phyloP scores from a whole-genome alignment of 306 rosid species.

The Dryas alaskensis region DNA sequence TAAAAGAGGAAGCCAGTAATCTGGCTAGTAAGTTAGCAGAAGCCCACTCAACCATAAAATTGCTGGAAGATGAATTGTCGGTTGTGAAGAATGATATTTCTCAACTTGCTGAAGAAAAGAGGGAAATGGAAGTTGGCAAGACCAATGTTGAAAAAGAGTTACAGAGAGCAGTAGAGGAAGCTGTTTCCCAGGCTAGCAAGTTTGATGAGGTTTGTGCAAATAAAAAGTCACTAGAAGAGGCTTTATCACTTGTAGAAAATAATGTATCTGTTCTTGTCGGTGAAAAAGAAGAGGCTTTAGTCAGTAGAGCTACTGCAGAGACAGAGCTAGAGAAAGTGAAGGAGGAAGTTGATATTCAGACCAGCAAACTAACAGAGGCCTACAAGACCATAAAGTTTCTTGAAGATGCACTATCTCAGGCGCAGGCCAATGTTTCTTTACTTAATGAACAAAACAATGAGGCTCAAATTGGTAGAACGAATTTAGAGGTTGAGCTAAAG shows the following conservation, averaged over 20 bases:
- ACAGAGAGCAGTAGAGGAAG: slow-evolving; percentile 53
- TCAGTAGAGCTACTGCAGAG: slow-evolving; percentile 53
- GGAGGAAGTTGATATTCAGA: slow-evolving; percentile 56
- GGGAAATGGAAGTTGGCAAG: slow-evolving; percentile 55
- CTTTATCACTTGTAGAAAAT: slow-evolving; percentile 64
- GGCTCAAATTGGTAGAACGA: slow-evolving; percentile 47
- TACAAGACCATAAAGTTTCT: slow-evolving; percentile 54
- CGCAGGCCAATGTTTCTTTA: slow-evolving; percentile 41
- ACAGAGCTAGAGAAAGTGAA: slow-evolving; percentile 54
- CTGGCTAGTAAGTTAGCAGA: slow-evolving; percentile 56
- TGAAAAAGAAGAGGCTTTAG: slow-evolving; percentile 72
- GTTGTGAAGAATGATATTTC: slow-evolving; percentile 52
- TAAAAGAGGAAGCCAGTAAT: slow-evolving; percentile 44
- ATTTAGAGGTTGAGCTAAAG: slow-evolving; percentile 69
- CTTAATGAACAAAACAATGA: slow-evolving; percentile 62
- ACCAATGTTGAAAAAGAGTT: slow-evolving; percentile 55
- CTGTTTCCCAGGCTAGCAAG: slow-evolving; percentile 33
- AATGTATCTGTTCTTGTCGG: slow-evolving; percentile 42
- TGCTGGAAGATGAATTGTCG: slow-evolving; percentile 63
- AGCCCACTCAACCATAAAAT: slow-evolving; percentile 47
- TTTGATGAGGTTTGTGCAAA: slow-evolving; percentile 44
- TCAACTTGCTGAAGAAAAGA: slow-evolving; percentile 62
- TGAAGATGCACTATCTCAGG: slow-evolving; percentile 58
- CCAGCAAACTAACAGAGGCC: slow-evolving; percentile 64
- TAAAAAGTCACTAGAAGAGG: slow-evolving; percentile 58